A percentile compares a stretch with the other conserved stretches of the same genome.
These are phyloP conservation scores for Chaetothyriales sp. DNA, from an alignment of 2,329 filamentous ascomycete species.

Conservation along the genomic window DNA sequence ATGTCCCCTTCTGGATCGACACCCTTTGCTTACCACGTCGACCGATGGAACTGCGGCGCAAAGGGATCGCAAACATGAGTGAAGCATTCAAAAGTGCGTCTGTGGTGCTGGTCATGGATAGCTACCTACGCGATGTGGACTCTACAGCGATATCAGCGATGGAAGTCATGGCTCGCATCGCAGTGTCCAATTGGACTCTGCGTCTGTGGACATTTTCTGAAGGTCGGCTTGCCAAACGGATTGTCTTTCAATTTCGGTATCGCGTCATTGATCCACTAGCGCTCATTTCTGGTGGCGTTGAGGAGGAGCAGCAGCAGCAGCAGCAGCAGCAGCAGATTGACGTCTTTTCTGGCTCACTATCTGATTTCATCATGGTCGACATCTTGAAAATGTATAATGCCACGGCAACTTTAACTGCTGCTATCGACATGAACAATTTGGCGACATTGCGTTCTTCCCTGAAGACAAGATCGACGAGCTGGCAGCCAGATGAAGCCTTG, in stretches of 20 bases:
- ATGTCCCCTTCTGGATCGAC: slow-evolving; percentile 16
- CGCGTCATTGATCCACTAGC: slow-evolving; percentile 1
- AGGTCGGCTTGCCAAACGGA: slow-evolving; percentile 1
- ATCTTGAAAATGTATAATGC: too few relatives aligned
- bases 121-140: slow-evolving; percentile 8
- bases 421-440: too few relatives aligned
- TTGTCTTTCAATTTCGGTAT: slow-evolving; percentile 3
- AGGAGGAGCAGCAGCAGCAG: neutral
- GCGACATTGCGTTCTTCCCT: neutral
- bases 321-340: neutral
- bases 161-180: slow-evolving; percentile 4
- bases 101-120: slow-evolving; percentile 13
- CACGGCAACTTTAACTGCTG: too few relatives aligned
- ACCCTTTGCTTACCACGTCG: slow-evolving; percentile 14
- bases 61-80: slow-evolving; percentile 8
- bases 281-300: neutral
- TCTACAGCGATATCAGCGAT: slow-evolving; percentile 5
- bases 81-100: slow-evolving; percentile 9
- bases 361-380: too few relatives aligned
- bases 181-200: slow-evolving; percentile 1
- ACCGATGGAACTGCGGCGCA: slow-evolving; percentile 1
- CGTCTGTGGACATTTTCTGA: slow-evolving; percentile 4
- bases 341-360: too few relatives aligned
- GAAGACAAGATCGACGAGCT: slow-evolving; percentile 1
- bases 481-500: slow-evolving; percentile 4